Evolutionary conservation across 2,329 filamentous ascomycete genomes (phyloP), one percentile per base, ranked within the genome.

Genomic region (Ophiostoma himal-ulmi): DNA sequence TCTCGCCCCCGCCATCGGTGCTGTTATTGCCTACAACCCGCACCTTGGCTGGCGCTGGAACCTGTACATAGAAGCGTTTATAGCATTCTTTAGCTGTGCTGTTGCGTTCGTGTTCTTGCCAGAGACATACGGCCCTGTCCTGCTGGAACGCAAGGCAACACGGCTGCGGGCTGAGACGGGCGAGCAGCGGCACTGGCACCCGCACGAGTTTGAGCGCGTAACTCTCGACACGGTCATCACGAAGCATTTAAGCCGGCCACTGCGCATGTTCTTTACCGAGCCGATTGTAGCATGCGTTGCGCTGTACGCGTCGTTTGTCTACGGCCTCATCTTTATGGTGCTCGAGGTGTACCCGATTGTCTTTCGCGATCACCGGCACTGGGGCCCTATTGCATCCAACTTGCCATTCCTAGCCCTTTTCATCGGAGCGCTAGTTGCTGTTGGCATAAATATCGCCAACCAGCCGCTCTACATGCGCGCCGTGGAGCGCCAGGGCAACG

Each of bases 161-260:
- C 80, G 85, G 2, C 82, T 89, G 36, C 72, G 72, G 26, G 78
- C 84, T 5, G 76, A 66, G 76, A 79, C 57, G 76, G 80, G 82
- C 57, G 70, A 73, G 34, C 20, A 34, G 8, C 72, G 72, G 3
- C 68, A 68, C 69, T 74, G 73, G 73, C 70, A 73, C 4, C 85
- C 86, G 0, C 83, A 86, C 67, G 89, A 92, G 75, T 78, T 57
- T 37, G 67, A 91, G 75, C 81, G 83, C 69, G 82, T 85, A 36
- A 79, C 88, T 69, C 70, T 85, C 52, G 82, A 80, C 41, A 85
- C 90, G 73, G 83, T 91, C 70, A 77, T 89, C 14, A 87, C 85
- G 1, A 86, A 90, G 39, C 89, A 92, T 0, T 80, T 94, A 41
- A 89, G 88, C 1, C 82, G 91, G 0, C 91, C 92, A 0, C 78